Evolutionary conservation across 768 basidiomycete species (phyloP).

Genomic region (Zangia roseola): DNA sequence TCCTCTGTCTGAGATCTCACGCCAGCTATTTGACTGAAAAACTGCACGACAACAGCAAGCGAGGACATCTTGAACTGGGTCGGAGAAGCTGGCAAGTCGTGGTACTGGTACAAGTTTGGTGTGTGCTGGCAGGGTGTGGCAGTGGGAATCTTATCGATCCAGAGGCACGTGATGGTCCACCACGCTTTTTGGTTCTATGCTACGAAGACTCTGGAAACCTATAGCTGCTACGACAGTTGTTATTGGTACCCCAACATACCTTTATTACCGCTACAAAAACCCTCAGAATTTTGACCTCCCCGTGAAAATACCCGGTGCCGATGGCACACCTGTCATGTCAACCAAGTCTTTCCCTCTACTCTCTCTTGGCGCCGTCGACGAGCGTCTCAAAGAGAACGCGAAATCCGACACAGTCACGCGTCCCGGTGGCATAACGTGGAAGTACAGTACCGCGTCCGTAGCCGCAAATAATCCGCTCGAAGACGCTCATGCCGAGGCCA

Average conservation of each 20-base stretch:
- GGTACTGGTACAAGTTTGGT: slow-evolving; percentile 25
- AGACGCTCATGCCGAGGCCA: slow-evolving; percentile 74
- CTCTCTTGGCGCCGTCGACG: slow-evolving; percentile 52
- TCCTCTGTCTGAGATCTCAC: slow-evolving; percentile 9
- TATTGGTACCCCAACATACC: slow-evolving; percentile 58
- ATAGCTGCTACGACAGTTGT: slow-evolving; percentile 52
- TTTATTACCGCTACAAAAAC: slow-evolving; percentile 48
- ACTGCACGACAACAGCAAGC: not conserved
- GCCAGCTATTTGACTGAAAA: slow-evolving; percentile 14
- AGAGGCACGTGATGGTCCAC: slow-evolving; percentile 17
- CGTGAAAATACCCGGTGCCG: slow-evolving; percentile 50
- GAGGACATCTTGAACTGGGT: not conserved
- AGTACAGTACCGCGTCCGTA: slow-evolving; percentile 74
- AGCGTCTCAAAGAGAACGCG: slow-evolving; percentile 56
- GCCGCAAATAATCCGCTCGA: slow-evolving; percentile 91
- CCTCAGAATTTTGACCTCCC: slow-evolving; percentile 58
- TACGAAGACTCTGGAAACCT: slow-evolving; percentile 68
- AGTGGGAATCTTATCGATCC: slow-evolving; percentile 29
- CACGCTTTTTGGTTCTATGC: slow-evolving; percentile 39
- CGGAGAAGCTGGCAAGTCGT: slow-evolving; percentile 20
- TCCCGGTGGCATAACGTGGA: slow-evolving; percentile 64
- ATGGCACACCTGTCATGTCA: slow-evolving; percentile 59
- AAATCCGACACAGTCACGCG: slow-evolving; percentile 44
- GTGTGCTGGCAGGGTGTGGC: slow-evolving; percentile 9
- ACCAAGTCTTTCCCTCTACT: slow-evolving; percentile 55